A percentile compares a stretch with the other conserved stretches of the same genome.
These are phyloP conservation scores for Globisporangium canariense DNA, from an alignment of 352 stramenopile genomes.

Conservation along the genomic window DNA sequence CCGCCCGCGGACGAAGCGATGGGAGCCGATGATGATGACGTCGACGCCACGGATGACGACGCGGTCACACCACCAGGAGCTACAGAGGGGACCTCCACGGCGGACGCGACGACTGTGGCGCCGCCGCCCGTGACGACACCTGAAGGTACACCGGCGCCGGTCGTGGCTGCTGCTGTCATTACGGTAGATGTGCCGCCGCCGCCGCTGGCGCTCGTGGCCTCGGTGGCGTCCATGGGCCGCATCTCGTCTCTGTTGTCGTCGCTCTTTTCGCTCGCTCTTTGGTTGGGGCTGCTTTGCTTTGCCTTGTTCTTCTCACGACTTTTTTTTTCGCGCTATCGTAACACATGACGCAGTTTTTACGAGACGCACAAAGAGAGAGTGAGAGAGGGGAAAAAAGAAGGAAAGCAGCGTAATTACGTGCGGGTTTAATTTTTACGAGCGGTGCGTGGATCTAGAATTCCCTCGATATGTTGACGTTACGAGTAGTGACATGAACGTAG, in stretches of 20 bases:
- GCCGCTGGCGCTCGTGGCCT: background rate
- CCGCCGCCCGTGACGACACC: background rate
- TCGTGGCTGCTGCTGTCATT: background rate
- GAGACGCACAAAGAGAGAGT: background rate
- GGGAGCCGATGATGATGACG: constrained; percentile 18
- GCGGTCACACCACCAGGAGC: constrained; percentile 2
- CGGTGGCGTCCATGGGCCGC: constrained; percentile 11
- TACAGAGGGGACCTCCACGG: constrained; percentile 5
- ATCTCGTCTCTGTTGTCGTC: constrained; percentile 2
- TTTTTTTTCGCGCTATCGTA: constrained; percentile 11
- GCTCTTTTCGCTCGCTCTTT: background rate
- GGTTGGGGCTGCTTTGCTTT: constrained; percentile 8
- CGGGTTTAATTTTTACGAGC: background rate
- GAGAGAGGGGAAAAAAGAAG: background rate
- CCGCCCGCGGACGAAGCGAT: constrained; percentile 16
- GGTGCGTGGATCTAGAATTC: background rate
- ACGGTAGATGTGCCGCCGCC: background rate
- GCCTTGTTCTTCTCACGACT: constrained; percentile 12
- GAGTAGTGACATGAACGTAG: background rate
- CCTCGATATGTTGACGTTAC: background rate
- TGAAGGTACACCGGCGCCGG: background rate
- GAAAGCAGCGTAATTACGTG: constrained; percentile 6
- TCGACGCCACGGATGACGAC: constrained; percentile 11
- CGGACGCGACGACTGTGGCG: constrained; percentile 11
- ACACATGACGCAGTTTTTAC: constrained; percentile 7